Evolutionary conservation across 1,284 basidiomycete genomes (phyloP).

Genomic region (Apiotrichum siamense): DNA sequence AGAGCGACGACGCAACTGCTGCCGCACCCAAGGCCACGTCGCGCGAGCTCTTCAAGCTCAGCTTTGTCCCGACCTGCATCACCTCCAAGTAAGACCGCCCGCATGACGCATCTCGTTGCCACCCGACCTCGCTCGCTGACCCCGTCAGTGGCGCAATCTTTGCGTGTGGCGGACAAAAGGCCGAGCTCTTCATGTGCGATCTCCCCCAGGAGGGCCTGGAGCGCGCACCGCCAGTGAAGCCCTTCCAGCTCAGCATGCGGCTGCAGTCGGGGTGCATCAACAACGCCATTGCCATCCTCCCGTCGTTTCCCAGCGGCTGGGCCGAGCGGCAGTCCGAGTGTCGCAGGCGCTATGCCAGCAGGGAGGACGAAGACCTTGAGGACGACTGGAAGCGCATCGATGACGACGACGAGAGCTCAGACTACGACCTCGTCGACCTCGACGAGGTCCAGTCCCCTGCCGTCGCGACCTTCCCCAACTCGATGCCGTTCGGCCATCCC

Average conservation of each 20-base stretch:
- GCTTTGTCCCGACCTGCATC: slow-evolving; percentile 41
- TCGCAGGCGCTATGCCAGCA: slow-evolving; percentile 4
- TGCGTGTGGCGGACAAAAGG: slow-evolving; percentile 46
- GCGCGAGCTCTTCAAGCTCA: slow-evolving; percentile 27
- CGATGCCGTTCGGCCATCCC: slow-evolving; percentile 36
- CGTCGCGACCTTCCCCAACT: slow-evolving; percentile 46
- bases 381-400: slow-evolving; percentile 4
- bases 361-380: slow-evolving; percentile 3
- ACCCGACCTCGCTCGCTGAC: slow-evolving; percentile 1
- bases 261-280: slow-evolving; percentile 42
- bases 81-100: slow-evolving; percentile 34
- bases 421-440: slow-evolving; percentile 11
- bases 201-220: slow-evolving; percentile 16
- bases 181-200: slow-evolving; percentile 40
- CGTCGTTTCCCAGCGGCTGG: slow-evolving; percentile 36
- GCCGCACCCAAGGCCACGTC: neutral
- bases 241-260: slow-evolving; percentile 27
- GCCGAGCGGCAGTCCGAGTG: slow-evolving; percentile 11
- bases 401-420: slow-evolving; percentile 11
- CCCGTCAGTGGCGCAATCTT: slow-evolving; percentile 27
- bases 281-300: slow-evolving; percentile 45
- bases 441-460: slow-evolving; percentile 16
- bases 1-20: neutral
- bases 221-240: slow-evolving; percentile 17
- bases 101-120: neutral